Evolutionary conservation across 768 basidiomycete genomes (phyloP).

Genomic region (Peribolospora kevripleyi): DNA sequence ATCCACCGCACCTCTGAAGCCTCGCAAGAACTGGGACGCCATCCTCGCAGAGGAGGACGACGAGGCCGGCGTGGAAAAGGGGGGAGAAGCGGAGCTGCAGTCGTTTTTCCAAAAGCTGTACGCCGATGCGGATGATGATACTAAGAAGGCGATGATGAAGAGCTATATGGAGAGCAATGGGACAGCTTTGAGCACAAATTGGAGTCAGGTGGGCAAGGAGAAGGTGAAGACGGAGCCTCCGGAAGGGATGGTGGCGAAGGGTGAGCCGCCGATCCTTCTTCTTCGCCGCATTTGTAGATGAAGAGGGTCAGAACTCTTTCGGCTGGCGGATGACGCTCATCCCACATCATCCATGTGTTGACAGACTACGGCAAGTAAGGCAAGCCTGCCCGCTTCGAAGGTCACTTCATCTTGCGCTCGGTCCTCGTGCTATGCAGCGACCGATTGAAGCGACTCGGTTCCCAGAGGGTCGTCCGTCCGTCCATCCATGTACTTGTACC

Average conservation of each 20-base stretch:
- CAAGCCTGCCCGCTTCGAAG: no score
- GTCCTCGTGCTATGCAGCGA: no score
- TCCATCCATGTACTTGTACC: no score
- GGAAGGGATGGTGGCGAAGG: constrained; percentile 53
- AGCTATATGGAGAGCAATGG: constrained; percentile 86
- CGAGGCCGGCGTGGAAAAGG: constrained; percentile 46
- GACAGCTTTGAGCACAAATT: constrained; percentile 84
- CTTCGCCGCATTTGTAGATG: no score
- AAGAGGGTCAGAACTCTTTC: no score
- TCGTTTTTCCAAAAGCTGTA: constrained; percentile 35
- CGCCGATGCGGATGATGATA: constrained; percentile 70
- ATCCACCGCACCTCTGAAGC: constrained; percentile 18
- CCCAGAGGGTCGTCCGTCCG: no score
- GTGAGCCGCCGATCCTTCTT: no score
- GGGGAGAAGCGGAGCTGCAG: constrained; percentile 22
- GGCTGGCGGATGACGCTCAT: no score
- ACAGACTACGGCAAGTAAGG: no score
- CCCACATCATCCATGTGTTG: no score
- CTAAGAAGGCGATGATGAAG: constrained; percentile 90
- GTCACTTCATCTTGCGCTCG: no score
- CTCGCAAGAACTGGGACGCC: constrained; percentile 70
- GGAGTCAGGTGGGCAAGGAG: constrained; percentile 57
- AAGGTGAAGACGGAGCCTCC: constrained; percentile 60
- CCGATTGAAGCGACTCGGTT: no score
- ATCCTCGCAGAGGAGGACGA: constrained; percentile 25